A percentile compares a stretch with the other conserved stretches of the same genome.
Conservation (phyloP, 2,329 filamentous ascomycete species). For the Fusarium sp. region DNA sequence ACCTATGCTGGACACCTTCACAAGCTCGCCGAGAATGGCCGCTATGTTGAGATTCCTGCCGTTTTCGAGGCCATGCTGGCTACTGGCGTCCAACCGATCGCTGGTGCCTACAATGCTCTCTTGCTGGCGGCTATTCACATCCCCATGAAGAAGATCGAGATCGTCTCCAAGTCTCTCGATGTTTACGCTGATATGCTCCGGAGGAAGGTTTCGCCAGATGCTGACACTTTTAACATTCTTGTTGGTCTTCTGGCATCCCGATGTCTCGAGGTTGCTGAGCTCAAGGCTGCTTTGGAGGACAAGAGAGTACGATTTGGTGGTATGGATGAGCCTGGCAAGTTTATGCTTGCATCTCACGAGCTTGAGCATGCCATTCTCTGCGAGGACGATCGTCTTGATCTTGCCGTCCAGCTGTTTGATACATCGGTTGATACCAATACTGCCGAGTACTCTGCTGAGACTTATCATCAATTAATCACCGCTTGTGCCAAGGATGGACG, state of each 20-base stretch:
- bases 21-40: constrained; percentile 76
- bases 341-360: constrained; percentile 90
- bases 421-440: constrained; percentile 74
- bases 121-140: constrained; percentile 87
- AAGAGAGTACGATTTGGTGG: constrained; percentile 88
- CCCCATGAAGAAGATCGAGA: constrained; percentile 81
- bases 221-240: constrained; percentile 88
- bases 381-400: constrained; percentile 87
- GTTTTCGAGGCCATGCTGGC: constrained; percentile 92
- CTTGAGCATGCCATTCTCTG: constrained; percentile 86
- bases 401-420: constrained; percentile 88
- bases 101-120: constrained; percentile 91
- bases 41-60: constrained; percentile 88
- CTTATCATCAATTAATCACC: constrained; percentile 86
- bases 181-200: constrained; percentile 97
- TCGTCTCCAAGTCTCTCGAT: constrained; percentile 91
- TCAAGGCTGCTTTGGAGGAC: constrained; percentile 81
- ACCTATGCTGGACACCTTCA: constrained; percentile 84
- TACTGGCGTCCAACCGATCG: constrained; percentile 83
- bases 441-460: constrained; percentile 80
- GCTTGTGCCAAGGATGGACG: constrained; percentile 87
- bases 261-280: constrained; percentile 80
- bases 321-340: constrained; percentile 84
- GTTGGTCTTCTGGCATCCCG: constrained; percentile 85
- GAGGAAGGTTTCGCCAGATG: constrained; percentile 83